Percentiles rank a stretch among this genome's conserved stretches.
Conservation (phyloP, 768 basidiomycete species). For the Coprinopsis marcescibilis region DNA sequence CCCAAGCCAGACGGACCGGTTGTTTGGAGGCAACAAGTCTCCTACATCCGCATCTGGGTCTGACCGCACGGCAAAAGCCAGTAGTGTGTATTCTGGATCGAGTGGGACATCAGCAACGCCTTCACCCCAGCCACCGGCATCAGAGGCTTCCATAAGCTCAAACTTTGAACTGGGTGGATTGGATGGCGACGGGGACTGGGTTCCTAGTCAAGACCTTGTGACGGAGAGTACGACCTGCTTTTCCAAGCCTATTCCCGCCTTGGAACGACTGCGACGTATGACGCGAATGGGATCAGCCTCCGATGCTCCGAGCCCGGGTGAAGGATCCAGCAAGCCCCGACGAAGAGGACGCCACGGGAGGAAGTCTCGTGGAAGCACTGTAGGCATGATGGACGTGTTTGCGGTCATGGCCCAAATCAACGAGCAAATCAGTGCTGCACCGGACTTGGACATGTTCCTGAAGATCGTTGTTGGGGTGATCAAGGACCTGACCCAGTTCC, state of each 20-base stretch:
- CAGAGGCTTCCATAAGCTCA: not conserved
- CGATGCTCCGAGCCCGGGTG: not conserved
- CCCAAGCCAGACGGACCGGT: not conserved
- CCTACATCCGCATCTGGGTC: not conserved
- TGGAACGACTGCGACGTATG: slow-evolving; percentile 60
- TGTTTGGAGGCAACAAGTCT: not conserved
- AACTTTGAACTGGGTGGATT: slow-evolving; percentile 12
- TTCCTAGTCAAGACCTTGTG: slow-evolving; percentile 51
- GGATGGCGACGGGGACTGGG: slow-evolving; percentile 29
- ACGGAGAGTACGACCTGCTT: slow-evolving; percentile 66
- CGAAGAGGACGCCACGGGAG: slow-evolving; percentile 15
- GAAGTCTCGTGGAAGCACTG: slow-evolving; percentile 20
- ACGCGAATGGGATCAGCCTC: slow-evolving; percentile 16
- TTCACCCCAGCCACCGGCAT: slow-evolving; percentile 3
- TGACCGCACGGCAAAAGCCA: too few species aligned
- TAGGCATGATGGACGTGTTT: slow-evolving; percentile 77
- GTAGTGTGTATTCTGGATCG: slow-evolving; percentile 4
- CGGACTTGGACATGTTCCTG: slow-evolving; percentile 62
- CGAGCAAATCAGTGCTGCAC: slow-evolving; percentile 65
- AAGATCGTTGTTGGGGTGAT: slow-evolving; percentile 66
- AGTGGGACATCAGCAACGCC: slow-evolving; percentile 10
- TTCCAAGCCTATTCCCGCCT: slow-evolving; percentile 62
- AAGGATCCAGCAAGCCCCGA: not conserved
- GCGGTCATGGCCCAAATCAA: slow-evolving; percentile 75
- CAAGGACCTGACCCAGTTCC: slow-evolving; percentile 78